Conservation (phyloP, 2,329 filamentous ascomycete species). For the Trichoderma sp. region DNA sequence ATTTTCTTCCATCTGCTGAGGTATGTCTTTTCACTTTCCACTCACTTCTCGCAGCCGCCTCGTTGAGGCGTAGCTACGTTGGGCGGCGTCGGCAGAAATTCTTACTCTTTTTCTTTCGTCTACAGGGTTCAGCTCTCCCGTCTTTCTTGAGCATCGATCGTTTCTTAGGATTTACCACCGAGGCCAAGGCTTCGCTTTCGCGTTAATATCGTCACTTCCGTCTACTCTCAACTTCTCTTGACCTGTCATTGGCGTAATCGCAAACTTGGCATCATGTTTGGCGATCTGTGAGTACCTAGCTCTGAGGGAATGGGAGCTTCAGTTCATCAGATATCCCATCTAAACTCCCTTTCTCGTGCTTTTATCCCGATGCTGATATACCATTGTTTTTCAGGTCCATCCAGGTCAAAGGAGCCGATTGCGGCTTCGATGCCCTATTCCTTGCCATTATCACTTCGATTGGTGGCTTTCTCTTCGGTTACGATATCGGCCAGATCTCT, state of each 20-base stretch:
- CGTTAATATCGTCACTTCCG: not conserved
- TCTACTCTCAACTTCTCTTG: not conserved
- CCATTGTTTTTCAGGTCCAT: slow-evolving; percentile 32
- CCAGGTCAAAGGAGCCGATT: slow-evolving; percentile 42
- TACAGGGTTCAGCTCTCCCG: not conserved
- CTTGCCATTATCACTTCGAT: slow-evolving; percentile 53
- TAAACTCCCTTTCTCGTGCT: not conserved
- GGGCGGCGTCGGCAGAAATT: not conserved
- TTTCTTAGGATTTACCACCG: not conserved
- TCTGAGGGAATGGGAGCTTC: not conserved
- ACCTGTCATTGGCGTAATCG: not conserved
- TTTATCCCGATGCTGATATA: not conserved
- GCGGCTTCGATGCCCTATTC: slow-evolving; percentile 39
- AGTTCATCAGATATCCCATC: too few relatives aligned
- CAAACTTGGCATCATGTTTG: not conserved
- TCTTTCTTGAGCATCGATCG: not conserved
- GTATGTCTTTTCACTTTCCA: not conserved
- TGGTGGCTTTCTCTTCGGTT: slow-evolving; percentile 61
- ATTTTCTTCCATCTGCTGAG: not conserved
- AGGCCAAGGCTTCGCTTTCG: not conserved
- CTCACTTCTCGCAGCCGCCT: not conserved
- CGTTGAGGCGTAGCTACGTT: not conserved
- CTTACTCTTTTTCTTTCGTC: not conserved
- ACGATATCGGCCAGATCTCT: slow-evolving; percentile 60
- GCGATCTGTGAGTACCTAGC: not conserved